Percentiles rank a stretch among this genome's conserved stretches.
Conservation (phyloP, 2,329 filamentous ascomycete species). For the Ambrosiella cleistominuta region DNA sequence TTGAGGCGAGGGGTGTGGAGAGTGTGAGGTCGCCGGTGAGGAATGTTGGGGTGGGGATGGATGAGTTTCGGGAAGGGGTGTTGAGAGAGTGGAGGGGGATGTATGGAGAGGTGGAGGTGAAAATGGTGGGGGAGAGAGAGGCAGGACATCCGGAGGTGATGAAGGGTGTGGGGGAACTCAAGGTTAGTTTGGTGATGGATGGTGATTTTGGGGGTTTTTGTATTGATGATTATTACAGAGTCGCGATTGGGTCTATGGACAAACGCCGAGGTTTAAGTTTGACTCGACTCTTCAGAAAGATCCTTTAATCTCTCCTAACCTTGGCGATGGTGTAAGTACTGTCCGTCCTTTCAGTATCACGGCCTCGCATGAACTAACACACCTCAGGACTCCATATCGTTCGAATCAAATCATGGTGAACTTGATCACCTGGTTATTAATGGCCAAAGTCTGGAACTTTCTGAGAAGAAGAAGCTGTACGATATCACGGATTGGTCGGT, state of each 20-base stretch:
- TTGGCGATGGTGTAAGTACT: constrained; percentile 29
- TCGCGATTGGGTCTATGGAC: constrained; percentile 59
- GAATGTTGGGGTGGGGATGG: constrained; percentile 55
- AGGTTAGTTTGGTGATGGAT: constrained; percentile 22
- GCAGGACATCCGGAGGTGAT: constrained; percentile 33
- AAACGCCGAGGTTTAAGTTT: constrained; percentile 72
- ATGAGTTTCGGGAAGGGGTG: constrained; percentile 36
- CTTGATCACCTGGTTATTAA: constrained; percentile 21
- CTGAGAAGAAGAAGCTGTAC: constrained; percentile 7
- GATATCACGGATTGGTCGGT: constrained; percentile 10
- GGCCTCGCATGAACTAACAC: neutral
- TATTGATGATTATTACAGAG: constrained; percentile 28
- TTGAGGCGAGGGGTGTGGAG: constrained; percentile 72
- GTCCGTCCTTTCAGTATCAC: neutral
- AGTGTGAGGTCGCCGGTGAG: constrained; percentile 73
- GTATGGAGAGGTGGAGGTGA: constrained; percentile 34
- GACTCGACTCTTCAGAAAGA: constrained; percentile 41
- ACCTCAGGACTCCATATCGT: constrained; percentile 17
- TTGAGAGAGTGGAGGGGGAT: constrained; percentile 22
- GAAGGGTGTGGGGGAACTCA: constrained; percentile 45
- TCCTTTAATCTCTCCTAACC: constrained; percentile 33
- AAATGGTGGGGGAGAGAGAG: constrained; percentile 32
- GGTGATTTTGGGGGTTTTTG: neutral
- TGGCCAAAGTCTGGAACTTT: constrained; percentile 8
- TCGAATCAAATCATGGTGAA: constrained; percentile 23